Base-by-base conservation (phyloP, 1,284 basidiomycete species). In the Athelia psychrophila region DNA sequence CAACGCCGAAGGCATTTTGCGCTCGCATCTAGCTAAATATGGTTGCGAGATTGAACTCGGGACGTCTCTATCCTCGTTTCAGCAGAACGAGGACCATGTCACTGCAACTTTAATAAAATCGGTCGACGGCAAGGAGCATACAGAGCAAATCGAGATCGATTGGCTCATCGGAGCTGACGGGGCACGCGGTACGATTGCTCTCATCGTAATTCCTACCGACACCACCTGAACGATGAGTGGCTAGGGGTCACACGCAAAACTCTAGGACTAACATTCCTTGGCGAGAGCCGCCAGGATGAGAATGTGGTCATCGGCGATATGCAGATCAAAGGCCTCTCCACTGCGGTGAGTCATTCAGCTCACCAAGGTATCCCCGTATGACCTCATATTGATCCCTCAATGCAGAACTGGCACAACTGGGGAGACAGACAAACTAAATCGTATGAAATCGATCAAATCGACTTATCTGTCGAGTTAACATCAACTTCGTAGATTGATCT, bases 151-250 rank as follows among this genome's bases (percentile, higher is more conserved):
- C 3, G 55, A 33, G 3, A 72, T 67, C 45, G 63, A 67, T n/a
- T 76, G 66, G 60, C 58, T 78, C 23, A 63, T 76, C 40, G 74
- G 75, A 10, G 64, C 72, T 0, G 75, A 77, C 54, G 74, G 74
- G 9, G 74, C 71, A 1, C 65, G 36, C 45, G 49, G 49, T 53
- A 33, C 30, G 38, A 16, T 42, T 8, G 5, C 27, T 22, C n/a
- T 6, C 20, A n/a, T 42, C 6, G n/a, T 10, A n/a, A 25, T 10
- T 5, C 18, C 1, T 0, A 8, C 22, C n/a, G 10, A 33, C 20
- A 22, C 8, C 27, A 4, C 12, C n/a, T n/a, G n/a, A n/a, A 62
- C 60, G 38, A 42, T 42, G n/a, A 16, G 9, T 16, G 6, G 16
- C 10, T 30, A 46, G 44, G 68, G 2, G 42, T 51, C n/a, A 67